phyloP scores from a whole-genome alignment of 164 flowering plant genomes.

The Liquidambar formosana region DNA sequence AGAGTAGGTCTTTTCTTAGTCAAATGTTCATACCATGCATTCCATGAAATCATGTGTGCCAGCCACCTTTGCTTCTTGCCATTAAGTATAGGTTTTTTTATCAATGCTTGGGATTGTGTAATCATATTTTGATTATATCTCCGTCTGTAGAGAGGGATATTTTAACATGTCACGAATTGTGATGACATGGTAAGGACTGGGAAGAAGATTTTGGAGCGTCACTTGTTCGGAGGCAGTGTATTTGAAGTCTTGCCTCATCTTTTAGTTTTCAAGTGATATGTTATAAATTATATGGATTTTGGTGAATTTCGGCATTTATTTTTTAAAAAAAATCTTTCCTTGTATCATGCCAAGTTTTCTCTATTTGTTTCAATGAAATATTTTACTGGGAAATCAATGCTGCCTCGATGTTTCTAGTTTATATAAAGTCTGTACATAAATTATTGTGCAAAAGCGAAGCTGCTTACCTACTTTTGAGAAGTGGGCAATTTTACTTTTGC shows the following conservation, averaged over 20 bases:
- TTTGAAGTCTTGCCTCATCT: conserved; percentile 10
- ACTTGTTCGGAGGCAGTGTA: conserved; percentile 13
- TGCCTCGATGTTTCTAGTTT: not conserved
- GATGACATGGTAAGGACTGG: conserved; percentile 17
- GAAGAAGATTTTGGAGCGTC: not conserved
- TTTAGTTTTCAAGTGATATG: not conserved
- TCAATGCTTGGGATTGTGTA: conserved; percentile 1
- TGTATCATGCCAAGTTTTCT: too few relatives aligned
- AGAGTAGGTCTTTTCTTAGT: not conserved
- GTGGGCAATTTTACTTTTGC: too few relatives aligned
- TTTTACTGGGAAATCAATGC: not conserved
- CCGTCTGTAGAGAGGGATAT: conserved; percentile 4
- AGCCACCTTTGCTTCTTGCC: not conserved
- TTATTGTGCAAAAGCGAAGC: too few relatives aligned
- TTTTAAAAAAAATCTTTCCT: too few relatives aligned
- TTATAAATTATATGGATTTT: too few relatives aligned
- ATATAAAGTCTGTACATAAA: too few relatives aligned
- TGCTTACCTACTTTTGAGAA: too few relatives aligned
- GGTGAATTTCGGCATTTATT: too few relatives aligned
- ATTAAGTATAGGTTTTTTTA: conserved; percentile 1
- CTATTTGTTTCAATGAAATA: not conserved
- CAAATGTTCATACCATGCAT: too few relatives aligned
- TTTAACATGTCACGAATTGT: conserved; percentile 14
- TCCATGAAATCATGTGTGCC: conserved; percentile 15
- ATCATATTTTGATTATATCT: conserved; percentile 8